phyloP scores from a whole-genome alignment of 2,329 filamentous ascomycete species.

The Fonsecaea multimorphosa region DNA sequence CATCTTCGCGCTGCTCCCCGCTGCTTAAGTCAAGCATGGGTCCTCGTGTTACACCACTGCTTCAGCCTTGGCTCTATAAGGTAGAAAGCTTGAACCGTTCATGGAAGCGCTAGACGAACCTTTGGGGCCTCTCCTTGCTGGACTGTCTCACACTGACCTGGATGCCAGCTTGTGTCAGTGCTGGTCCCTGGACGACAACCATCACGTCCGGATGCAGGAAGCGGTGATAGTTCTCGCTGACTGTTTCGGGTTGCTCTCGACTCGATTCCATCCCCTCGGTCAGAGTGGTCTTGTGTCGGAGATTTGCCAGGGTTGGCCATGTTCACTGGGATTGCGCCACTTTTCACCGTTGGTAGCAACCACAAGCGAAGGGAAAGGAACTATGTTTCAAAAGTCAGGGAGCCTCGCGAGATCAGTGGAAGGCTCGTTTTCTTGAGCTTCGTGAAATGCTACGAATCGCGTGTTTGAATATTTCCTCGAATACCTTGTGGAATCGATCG shows the following conservation, averaged over 20 bases:
- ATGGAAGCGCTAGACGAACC: conserved; percentile 2
- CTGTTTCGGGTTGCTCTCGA: conserved; percentile 23
- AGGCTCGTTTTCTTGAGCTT: conserved; percentile 5
- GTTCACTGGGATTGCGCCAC: conserved; percentile 31
- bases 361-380: conserved; percentile 6
- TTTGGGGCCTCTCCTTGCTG: conserved; percentile 1
- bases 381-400: conserved; percentile 28
- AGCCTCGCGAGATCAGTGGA: conserved; percentile 11
- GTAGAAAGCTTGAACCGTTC: background rate
- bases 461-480: background rate
- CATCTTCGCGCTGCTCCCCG: conserved; percentile 7
- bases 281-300: conserved; percentile 20
- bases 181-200: conserved; percentile 19
- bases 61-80: conserved; percentile 30
- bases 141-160: conserved; percentile 30
- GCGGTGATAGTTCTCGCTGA: conserved; percentile 15
- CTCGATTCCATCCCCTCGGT: conserved; percentile 17
- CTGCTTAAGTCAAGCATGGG: conserved; percentile 17
- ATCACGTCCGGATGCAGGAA: conserved; percentile 27
- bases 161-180: conserved; percentile 22
- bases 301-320: conserved; percentile 32
- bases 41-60: conserved; percentile 32
- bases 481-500: conserved; percentile 24
- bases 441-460: background rate
- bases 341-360: conserved; percentile 17